Base-by-base conservation (phyloP, 1,284 basidiomycete genomes). In the Paramarasmius palmivorus region DNA sequence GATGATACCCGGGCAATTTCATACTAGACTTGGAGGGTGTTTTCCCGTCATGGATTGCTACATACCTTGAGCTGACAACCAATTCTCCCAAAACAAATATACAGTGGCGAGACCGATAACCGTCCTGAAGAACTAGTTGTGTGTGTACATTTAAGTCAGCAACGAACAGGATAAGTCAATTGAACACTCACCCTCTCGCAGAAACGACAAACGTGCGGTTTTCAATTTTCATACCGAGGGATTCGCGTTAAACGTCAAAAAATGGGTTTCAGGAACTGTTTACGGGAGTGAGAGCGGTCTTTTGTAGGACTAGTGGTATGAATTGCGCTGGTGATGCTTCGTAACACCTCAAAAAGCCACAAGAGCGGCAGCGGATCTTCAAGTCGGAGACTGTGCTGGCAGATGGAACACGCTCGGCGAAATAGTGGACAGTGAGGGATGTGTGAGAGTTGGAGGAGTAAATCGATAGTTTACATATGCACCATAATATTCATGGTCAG, bases 111-210 rank as follows among this genome's bases (percentile, higher is more conserved):
- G 70, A 20, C 81, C 81, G 14, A 83, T n/a, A n/a, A n/a, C n/a
- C n/a, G 71, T 14, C 81, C 81, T 23, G 78, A 79, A 15, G 79
- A 81, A 12, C 80, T 81, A n/a, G n/a, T n/a, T n/a, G n/a, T n/a
- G 55, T 25, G 45, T n/a, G n/a, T n/a, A n/a, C n/a, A 15, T 35
- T 20, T 23, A 8, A 9, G 39, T 5, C 19, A 46, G 36, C 14
- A 26, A 19, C n/a, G 39, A 8, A 7, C 25, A 19, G 5, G 41
- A 34, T 4, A 41, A 34, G 26, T n/a, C 9, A 49, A 10, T n/a
- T n/a, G 15, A 22, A 22, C 29, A 63, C 72, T 60, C 58, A 81
- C 78, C 78, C 79, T 54, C 79, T 78, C n/a, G n/a, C n/a, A 53
- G 79, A 81, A 10, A 81, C 68, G 40, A 82, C 67, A 60, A 79